These are phyloP conservation scores for Triangularia verruculosa DNA, from an alignment of 2,329 filamentous ascomycete species.

Conservation along the genomic window DNA sequence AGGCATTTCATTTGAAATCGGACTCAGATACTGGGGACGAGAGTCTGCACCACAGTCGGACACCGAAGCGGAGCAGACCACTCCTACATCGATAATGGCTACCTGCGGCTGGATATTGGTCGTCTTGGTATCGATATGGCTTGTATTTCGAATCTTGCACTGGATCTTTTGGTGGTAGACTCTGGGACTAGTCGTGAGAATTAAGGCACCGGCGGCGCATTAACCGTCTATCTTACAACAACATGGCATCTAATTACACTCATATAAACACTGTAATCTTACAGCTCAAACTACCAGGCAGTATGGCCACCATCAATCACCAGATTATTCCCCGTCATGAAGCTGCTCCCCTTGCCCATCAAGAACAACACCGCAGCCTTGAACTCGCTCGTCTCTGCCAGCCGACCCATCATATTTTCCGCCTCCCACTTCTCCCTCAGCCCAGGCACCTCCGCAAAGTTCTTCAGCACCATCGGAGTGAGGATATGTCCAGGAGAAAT, in stretches of 20 bases:
- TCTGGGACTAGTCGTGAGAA: too few species aligned
- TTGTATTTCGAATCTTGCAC: too few species aligned
- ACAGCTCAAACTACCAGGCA: slow-evolving; percentile 46
- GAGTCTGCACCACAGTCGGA: neutral
- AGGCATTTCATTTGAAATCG: neutral
- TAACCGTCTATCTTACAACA: neutral
- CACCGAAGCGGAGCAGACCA: neutral
- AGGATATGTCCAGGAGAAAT: slow-evolving; percentile 77
- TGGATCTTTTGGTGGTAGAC: too few species aligned
- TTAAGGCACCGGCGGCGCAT: too few species aligned
- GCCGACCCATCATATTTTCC: slow-evolving; percentile 79
- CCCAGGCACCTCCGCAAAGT: slow-evolving; percentile 75
- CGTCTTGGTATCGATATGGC: too few species aligned
- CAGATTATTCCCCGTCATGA: slow-evolving; percentile 67
- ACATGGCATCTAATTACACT: neutral
- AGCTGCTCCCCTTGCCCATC: slow-evolving; percentile 63
- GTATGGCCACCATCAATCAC: slow-evolving; percentile 69
- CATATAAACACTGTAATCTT: neutral
- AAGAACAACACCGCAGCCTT: slow-evolving; percentile 67
- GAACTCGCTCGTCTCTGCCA: slow-evolving; percentile 67
- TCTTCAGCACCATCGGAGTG: slow-evolving; percentile 76
- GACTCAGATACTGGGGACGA: neutral
- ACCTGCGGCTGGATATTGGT: too few species aligned
- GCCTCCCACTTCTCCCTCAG: slow-evolving; percentile 66
- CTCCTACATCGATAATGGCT: too few species aligned